Evolutionary conservation across 1,284 basidiomycete species (phyloP).

Genomic region (Coniferiporia weirii): DNA sequence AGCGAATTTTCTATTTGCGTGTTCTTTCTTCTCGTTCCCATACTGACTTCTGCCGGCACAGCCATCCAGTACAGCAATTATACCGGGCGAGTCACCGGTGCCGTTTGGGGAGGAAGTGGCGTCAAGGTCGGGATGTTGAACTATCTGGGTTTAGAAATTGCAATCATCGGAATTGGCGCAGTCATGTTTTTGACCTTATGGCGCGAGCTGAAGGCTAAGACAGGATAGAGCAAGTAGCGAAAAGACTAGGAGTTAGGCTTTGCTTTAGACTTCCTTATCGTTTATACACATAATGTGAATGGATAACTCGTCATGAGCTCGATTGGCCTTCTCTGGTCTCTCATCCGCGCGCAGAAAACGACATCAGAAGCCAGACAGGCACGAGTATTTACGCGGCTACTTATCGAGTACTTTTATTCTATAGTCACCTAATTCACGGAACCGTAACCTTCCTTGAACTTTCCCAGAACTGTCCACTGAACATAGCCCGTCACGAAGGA

Average conservation of each 20-base stretch:
- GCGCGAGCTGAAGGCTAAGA: slow-evolving; percentile 63
- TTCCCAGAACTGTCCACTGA: no score
- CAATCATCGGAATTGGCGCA: slow-evolving; percentile 52
- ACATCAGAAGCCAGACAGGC: no score
- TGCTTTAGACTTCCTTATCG: background rate
- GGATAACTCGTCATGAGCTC: no score
- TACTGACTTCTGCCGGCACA: background rate
- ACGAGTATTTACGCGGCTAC: no score
- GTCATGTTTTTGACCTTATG: slow-evolving; percentile 51
- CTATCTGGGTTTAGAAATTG: slow-evolving; percentile 59
- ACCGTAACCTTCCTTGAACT: no score
- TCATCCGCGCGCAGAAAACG: no score
- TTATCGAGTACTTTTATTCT: no score
- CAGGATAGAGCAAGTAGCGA: slow-evolving; percentile 31
- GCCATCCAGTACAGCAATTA: slow-evolving; percentile 66
- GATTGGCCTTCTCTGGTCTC: no score
- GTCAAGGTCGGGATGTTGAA: slow-evolving; percentile 59
- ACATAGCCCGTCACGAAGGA: no score
- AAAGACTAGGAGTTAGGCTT: background rate
- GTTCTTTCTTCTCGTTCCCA: background rate
- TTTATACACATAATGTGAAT: no score
- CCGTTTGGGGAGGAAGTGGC: slow-evolving; percentile 63
- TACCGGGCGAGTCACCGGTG: slow-evolving; percentile 54
- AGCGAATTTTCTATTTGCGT: background rate
- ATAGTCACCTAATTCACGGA: no score